A percentile compares a stretch with the other conserved stretches of the same genome.
Conservation (phyloP, 176 grass and related monocot species). For the Carex scoparia region DNA sequence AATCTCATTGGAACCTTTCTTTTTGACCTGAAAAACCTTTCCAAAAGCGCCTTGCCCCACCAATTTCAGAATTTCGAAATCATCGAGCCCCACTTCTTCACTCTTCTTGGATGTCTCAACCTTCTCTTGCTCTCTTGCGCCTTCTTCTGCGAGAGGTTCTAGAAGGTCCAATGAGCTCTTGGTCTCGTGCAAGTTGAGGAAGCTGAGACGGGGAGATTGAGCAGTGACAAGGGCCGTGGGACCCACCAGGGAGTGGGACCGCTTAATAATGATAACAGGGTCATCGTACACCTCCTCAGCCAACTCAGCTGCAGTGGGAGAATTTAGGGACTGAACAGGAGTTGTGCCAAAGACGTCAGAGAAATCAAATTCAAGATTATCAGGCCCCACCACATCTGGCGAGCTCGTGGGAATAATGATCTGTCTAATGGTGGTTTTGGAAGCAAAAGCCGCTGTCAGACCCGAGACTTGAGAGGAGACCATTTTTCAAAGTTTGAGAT, state of each 20-base stretch:
- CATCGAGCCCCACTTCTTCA: constrained; percentile 61
- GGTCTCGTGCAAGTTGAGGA: constrained; percentile 57
- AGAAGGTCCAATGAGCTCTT: constrained; percentile 61
- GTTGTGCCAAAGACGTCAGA: constrained; percentile 86
- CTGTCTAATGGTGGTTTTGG: constrained; percentile 50
- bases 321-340: constrained; percentile 47
- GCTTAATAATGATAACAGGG: constrained; percentile 67
- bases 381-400: constrained; percentile 66
- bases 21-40: constrained; percentile 94
- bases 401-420: constrained; percentile 74
- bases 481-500: constrained; percentile 45
- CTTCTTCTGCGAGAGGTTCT: constrained; percentile 55
- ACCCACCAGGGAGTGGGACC: constrained; percentile 94
- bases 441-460: constrained; percentile 36
- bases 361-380: constrained; percentile 91
- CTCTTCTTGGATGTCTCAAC: constrained; percentile 33
- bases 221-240: constrained; percentile 55
- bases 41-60: constrained; percentile 98
- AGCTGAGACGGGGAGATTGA: constrained; percentile 57
- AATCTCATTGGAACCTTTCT: constrained; percentile 90
- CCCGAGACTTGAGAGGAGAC: constrained; percentile 60
- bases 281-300: constrained; percentile 66
- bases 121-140: constrained; percentile 29
- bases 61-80: constrained; percentile 94
- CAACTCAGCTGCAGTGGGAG: constrained; percentile 38